Conservation (phyloP, 2,329 filamentous ascomycete species). For the Thielaviopsis cerberus region DNA sequence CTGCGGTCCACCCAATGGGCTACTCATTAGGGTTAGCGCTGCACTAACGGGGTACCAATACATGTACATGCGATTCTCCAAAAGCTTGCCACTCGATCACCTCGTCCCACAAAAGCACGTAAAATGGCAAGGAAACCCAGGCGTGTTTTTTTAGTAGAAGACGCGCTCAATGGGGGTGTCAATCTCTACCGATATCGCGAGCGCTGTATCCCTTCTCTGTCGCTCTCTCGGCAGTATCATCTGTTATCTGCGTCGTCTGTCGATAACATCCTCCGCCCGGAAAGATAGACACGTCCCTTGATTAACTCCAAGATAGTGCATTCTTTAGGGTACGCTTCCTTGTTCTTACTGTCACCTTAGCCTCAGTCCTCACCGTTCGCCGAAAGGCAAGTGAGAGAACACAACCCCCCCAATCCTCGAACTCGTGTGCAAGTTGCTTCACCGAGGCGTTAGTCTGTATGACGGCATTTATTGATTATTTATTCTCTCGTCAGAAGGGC, state of each 20-base stretch:
- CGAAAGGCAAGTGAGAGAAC: too few species aligned
- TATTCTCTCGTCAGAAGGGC: too few species aligned
- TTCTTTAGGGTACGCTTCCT: background rate
- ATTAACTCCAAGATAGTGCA: background rate
- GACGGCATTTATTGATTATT: too few species aligned
- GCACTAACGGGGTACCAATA: background rate
- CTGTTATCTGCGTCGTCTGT: too few species aligned
- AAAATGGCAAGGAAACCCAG: too few species aligned
- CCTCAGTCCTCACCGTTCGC: too few species aligned
- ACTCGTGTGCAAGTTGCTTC: too few species aligned
- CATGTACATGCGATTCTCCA: too few species aligned
- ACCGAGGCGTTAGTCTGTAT: too few species aligned
- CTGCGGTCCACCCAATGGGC: background rate
- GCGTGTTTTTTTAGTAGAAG: background rate
- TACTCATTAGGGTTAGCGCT: background rate
- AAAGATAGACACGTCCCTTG: background rate
- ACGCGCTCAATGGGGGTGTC: too few species aligned
- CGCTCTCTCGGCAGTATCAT: background rate
- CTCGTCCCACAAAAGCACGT: background rate
- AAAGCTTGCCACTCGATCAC: background rate
- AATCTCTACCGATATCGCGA: too few species aligned
- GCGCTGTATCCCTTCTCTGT: background rate
- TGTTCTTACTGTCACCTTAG: background rate
- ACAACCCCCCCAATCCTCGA: too few species aligned
- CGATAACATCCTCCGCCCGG: background rate